A percentile compares a stretch with the other conserved stretches of the same genome.
These are phyloP conservation scores for Neofusicoccum parvum DNA, from an alignment of 2,329 filamentous ascomycete genomes.

Conservation along the genomic window DNA sequence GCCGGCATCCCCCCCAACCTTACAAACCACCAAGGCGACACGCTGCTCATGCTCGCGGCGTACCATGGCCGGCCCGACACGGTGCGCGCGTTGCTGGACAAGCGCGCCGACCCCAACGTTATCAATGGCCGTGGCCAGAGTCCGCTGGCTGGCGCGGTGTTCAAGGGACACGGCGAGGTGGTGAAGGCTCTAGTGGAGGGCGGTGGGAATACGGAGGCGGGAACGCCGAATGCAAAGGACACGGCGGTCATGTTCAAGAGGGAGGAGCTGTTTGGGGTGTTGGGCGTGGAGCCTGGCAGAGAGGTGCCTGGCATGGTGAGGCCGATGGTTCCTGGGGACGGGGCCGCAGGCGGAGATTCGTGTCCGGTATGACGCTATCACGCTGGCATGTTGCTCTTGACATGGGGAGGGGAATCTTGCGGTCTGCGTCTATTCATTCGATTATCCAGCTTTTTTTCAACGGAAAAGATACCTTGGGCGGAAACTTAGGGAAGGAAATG, in stretches of 20 bases:
- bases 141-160: conserved; percentile 70
- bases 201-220: conserved; percentile 44
- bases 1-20: conserved; percentile 69
- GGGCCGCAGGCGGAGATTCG: not conserved
- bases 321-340: not conserved
- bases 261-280: conserved; percentile 36
- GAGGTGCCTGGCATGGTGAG: conserved; percentile 16
- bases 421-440: too few relatives aligned
- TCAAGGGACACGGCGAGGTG: conserved; percentile 69
- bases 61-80: conserved; percentile 68
- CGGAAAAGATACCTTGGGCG: too few relatives aligned
- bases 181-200: conserved; percentile 55
- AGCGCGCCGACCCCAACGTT: conserved; percentile 67
- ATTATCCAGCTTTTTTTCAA: too few relatives aligned
- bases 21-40: conserved; percentile 74
- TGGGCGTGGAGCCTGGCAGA: conserved; percentile 34
- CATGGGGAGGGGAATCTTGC: too few relatives aligned
- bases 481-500: too few relatives aligned
- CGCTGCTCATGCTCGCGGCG: conserved; percentile 72
- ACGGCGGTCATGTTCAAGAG: conserved; percentile 51
- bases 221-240: conserved; percentile 51
- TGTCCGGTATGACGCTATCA: not conserved
- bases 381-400: not conserved
- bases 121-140: conserved; percentile 71
- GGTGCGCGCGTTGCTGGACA: conserved; percentile 61